Conservation (phyloP, 2,329 filamentous ascomycete genomes). For the Leptodontidium sp. region DNA sequence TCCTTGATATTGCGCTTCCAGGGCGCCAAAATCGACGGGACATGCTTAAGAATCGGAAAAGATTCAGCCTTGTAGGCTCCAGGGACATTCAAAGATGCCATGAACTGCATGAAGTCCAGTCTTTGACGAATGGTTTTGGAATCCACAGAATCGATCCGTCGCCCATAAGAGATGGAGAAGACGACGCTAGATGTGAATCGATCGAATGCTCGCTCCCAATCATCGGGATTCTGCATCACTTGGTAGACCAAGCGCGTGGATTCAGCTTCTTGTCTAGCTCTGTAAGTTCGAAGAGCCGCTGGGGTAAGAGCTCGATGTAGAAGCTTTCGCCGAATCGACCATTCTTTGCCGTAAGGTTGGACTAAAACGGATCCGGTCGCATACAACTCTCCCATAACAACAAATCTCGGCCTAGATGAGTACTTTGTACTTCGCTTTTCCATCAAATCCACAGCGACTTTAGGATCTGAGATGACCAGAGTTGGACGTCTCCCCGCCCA, state of each 20-base stretch:
- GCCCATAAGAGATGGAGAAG: slow-evolving; percentile 59
- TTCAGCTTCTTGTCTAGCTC: slow-evolving; percentile 58
- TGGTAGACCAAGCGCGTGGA: slow-evolving; percentile 54
- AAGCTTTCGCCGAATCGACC: slow-evolving; percentile 53
- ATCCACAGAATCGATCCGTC: slow-evolving; percentile 57
- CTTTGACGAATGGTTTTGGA: slow-evolving; percentile 56
- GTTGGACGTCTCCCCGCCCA: slow-evolving; percentile 57
- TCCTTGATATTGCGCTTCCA: slow-evolving; percentile 38
- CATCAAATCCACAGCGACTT: slow-evolving; percentile 54
- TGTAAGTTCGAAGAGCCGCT: slow-evolving; percentile 54
- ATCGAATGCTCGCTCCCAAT: slow-evolving; percentile 57
- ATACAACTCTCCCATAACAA: slow-evolving; percentile 55
- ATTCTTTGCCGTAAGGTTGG: slow-evolving; percentile 58
- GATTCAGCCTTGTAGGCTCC: slow-evolving; percentile 50
- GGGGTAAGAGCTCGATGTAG: slow-evolving; percentile 55
- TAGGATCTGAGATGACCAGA: slow-evolving; percentile 54
- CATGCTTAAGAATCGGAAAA: slow-evolving; percentile 45
- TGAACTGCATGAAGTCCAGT: slow-evolving; percentile 58
- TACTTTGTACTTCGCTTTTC: slow-evolving; percentile 56
- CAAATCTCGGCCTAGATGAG: slow-evolving; percentile 54
- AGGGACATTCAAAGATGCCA: slow-evolving; percentile 54
- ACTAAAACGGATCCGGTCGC: slow-evolving; percentile 54
- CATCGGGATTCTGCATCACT: slow-evolving; percentile 50
- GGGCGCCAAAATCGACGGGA: slow-evolving; percentile 45
- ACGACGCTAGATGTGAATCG: slow-evolving; percentile 58